phyloP scores from a whole-genome alignment of 2,329 filamentous ascomycete genomes.

The Colletotrichum cuscutae region DNA sequence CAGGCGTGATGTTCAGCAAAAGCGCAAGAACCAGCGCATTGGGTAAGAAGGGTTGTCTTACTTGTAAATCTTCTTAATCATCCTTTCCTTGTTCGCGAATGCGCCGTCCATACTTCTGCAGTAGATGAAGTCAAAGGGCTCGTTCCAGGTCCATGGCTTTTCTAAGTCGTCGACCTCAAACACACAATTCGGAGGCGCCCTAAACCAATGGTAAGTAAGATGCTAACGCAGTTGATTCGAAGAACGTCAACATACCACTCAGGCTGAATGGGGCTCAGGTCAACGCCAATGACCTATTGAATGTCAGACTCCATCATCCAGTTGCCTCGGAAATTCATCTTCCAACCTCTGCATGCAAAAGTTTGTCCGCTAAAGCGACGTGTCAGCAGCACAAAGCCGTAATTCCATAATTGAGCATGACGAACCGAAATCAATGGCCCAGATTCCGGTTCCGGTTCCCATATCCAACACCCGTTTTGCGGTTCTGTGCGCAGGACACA shows the following conservation, averaged over 20 bases:
- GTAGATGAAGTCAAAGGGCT: constrained; percentile 49
- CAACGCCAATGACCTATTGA: constrained; percentile 16
- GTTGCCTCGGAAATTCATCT: not conserved
- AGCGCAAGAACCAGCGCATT: not conserved
- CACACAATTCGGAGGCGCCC: constrained; percentile 54
- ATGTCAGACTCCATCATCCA: not conserved
- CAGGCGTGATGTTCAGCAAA: not conserved
- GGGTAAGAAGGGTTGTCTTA: not conserved
- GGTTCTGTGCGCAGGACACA: constrained; percentile 39
- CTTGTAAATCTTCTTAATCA: constrained; percentile 39
- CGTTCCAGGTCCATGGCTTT: constrained; percentile 44
- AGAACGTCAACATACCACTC: not conserved
- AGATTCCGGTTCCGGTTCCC: constrained; percentile 59
- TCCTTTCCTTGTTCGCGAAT: constrained; percentile 39
- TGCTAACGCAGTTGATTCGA: no score
- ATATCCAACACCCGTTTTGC: constrained; percentile 52
- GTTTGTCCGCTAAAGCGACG: constrained; percentile 39
- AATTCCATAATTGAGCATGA: not conserved
- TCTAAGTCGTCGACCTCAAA: constrained; percentile 54
- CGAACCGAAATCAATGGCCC: constrained; percentile 55
- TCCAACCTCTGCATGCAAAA: constrained; percentile 43
- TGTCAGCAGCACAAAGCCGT: not conserved
- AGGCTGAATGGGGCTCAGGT: constrained; percentile 29
- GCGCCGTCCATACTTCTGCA: constrained; percentile 43
- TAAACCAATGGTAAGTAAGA: not conserved